Conservation (phyloP, 2,329 filamentous ascomycete species). For the Trichoderma hamatum region DNA sequence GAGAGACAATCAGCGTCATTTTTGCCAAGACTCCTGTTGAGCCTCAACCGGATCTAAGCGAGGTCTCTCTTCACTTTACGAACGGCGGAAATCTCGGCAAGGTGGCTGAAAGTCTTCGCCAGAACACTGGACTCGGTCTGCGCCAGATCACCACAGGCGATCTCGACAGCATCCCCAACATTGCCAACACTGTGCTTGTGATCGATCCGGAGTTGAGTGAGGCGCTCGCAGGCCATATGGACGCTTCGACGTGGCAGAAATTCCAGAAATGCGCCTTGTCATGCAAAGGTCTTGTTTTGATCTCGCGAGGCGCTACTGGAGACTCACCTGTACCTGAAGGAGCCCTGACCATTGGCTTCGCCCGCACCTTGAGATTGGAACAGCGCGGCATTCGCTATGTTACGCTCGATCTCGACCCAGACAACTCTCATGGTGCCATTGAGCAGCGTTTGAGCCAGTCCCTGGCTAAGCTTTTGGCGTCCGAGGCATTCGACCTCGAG, state of each 20-base stretch:
- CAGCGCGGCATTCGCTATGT: not conserved
- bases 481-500: constrained; percentile 17
- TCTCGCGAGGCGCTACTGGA: not conserved
- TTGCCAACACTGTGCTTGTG: not conserved
- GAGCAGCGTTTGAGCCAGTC: not conserved
- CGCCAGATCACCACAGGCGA: not conserved
- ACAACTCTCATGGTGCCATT: not conserved
- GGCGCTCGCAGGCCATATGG: not conserved
- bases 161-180: not conserved
- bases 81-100: not conserved
- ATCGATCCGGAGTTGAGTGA: not conserved
- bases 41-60: not conserved
- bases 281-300: not conserved
- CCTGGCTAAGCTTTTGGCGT: constrained; percentile 20
- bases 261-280: not conserved
- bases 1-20: constrained; percentile 26
- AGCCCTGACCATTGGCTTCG: not conserved
- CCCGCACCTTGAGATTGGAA: not conserved
- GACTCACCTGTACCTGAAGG: not conserved
- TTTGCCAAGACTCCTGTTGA: no score
- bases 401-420: constrained; percentile 1
- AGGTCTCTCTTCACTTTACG: not conserved
- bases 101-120: not conserved
- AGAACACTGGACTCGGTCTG: not conserved
- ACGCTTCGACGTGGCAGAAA: not conserved